Percentiles rank a stretch among this genome's conserved stretches.
Evolutionary conservation across 129 eudicot genomes (phyloP).

Genomic region (Flaveria robusta): DNA sequence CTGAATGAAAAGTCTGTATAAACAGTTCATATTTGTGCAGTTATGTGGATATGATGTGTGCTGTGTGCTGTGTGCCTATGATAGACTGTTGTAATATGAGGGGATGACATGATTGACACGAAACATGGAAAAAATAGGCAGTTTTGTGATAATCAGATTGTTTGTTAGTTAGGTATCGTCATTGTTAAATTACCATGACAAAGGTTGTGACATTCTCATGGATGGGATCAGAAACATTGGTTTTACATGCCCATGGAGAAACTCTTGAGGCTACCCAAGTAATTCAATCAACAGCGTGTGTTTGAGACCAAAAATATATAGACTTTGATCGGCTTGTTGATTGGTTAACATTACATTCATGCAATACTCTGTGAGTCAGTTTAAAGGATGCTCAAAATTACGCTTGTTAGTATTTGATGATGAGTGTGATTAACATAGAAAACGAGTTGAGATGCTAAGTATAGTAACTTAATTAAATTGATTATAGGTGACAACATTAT

Average conservation of each 20-base stretch:
- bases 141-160: background rate
- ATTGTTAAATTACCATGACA: background rate
- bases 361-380: background rate
- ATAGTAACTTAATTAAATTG: background rate
- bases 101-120: background rate
- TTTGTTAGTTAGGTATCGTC: background rate
- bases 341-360: background rate
- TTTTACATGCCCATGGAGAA: background rate
- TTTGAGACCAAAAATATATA: background rate
- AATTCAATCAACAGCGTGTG: background rate
- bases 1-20: too few relatives aligned
- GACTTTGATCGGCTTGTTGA: background rate
- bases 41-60: background rate
- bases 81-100: background rate
- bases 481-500: background rate
- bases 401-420: background rate
- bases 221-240: background rate
- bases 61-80: background rate
- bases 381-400: background rate
- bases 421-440: background rate
- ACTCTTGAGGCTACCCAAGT: background rate
- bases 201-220: background rate
- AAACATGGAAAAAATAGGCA: background rate
- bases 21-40: background rate
- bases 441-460: constrained; percentile 10